Evolutionary conservation across 495 filamentous ascomycete genomes (phyloP).

Genomic region (Hypoxylon trugodes): DNA sequence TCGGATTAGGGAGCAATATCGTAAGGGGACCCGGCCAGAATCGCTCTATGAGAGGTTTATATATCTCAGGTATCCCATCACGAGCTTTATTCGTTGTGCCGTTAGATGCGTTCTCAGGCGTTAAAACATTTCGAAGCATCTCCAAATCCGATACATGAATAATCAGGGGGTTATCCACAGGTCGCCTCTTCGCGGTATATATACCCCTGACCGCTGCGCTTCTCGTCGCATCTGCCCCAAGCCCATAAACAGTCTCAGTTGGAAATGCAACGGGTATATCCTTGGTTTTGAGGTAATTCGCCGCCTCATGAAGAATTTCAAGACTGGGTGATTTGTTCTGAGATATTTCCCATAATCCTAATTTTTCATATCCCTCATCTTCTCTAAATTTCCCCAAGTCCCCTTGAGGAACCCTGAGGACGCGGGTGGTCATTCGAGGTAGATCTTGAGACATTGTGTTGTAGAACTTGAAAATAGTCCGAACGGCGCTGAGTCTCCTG

Average conservation of each 20-base stretch:
- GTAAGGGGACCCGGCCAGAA: slow-evolving; percentile 98
- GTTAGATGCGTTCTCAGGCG: slow-evolving; percentile 36
- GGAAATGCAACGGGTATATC: slow-evolving; percentile 90
- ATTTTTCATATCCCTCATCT: slow-evolving; percentile 30
- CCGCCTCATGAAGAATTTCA: slow-evolving; percentile 60
- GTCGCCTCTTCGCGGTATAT: slow-evolving; percentile 87
- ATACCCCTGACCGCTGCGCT: slow-evolving; percentile 87
- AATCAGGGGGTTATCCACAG: slow-evolving; percentile 94
- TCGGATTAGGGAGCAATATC: slow-evolving; percentile 83
- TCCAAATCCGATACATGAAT: slow-evolving; percentile 84
- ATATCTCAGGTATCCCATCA: slow-evolving; percentile 78
- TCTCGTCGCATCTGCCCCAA: slow-evolving; percentile 93
- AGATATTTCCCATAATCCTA: slow-evolving; percentile 40
- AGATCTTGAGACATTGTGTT: slow-evolving; percentile 43
- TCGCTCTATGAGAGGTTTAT: slow-evolving; percentile 76
- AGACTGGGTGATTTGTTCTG: slow-evolving; percentile 23
- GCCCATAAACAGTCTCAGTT: slow-evolving; percentile 97
- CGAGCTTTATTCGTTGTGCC: slow-evolving; percentile 35
- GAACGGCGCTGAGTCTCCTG: slow-evolving; percentile 24
- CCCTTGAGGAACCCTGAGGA: slow-evolving; percentile 27
- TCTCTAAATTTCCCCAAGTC: slow-evolving; percentile 37
- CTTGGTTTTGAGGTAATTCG: slow-evolving; percentile 65
- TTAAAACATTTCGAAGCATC: slow-evolving; percentile 75
- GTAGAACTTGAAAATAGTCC: slow-evolving; percentile 37
- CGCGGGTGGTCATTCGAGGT: slow-evolving; percentile 23